These are phyloP conservation scores for Talaromyces funiculosus DNA, from an alignment of 2,329 filamentous ascomycete species.

Conservation along the genomic window DNA sequence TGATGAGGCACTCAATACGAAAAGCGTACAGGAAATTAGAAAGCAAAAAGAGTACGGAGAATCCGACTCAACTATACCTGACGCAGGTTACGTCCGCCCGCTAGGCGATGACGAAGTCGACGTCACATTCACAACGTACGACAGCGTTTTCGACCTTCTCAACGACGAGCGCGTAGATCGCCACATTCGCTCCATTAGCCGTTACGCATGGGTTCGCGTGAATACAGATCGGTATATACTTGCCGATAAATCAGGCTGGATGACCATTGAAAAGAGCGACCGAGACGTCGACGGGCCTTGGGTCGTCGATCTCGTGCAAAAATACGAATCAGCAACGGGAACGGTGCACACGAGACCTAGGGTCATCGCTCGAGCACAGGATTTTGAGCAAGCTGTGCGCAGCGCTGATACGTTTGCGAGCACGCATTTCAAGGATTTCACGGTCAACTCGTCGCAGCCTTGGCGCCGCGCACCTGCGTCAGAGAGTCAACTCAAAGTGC, in stretches of 20 bases:
- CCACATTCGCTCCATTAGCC: slow-evolving; percentile 71
- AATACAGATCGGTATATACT: slow-evolving; percentile 67
- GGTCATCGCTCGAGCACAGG: slow-evolving; percentile 58
- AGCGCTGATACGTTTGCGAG: slow-evolving; percentile 77
- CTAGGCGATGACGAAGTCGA: slow-evolving; percentile 34
- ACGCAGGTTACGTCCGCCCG: slow-evolving; percentile 4
- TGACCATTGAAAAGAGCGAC: slow-evolving; percentile 43
- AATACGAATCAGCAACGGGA: slow-evolving; percentile 19
- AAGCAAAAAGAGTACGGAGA: slow-evolving; percentile 43
- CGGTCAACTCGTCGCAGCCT: slow-evolving; percentile 59
- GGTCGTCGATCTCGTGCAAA: slow-evolving; percentile 30
- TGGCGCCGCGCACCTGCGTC: slow-evolving; percentile 68
- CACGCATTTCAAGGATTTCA: slow-evolving; percentile 58
- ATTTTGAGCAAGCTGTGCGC: slow-evolving; percentile 70
- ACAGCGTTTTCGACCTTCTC: slow-evolving; percentile 84
- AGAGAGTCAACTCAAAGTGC: slow-evolving; percentile 40
- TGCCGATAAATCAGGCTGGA: slow-evolving; percentile 56
- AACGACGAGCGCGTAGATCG: slow-evolving; percentile 71
- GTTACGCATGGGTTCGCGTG: slow-evolving; percentile 75
- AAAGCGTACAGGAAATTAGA: slow-evolving; percentile 58
- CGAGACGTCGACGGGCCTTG: slow-evolving; percentile 20
- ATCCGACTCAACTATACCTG: neutral
- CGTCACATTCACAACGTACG: slow-evolving; percentile 83
- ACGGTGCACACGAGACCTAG: slow-evolving; percentile 64
- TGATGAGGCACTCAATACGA: slow-evolving; percentile 64